Evolutionary conservation across 352 stramenopile genomes (phyloP).

Genomic region (Phytopythium kandeliae): DNA sequence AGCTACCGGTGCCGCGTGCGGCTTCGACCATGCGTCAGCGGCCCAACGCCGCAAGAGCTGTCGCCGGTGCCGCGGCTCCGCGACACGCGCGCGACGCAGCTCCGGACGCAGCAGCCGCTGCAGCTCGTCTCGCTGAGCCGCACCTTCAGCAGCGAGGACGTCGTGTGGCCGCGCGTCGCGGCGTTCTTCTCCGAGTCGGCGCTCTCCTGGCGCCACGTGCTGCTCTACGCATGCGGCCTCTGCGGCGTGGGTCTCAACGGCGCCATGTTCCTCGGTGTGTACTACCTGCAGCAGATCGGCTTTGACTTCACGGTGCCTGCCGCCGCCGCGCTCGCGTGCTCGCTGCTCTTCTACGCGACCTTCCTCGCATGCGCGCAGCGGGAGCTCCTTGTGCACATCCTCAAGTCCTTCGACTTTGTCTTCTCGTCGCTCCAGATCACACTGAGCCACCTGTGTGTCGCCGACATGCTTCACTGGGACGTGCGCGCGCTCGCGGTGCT

Average conservation of each 20-base stretch:
- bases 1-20: conserved; percentile 15
- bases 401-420: conserved; percentile 8
- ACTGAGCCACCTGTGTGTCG: conserved; percentile 6
- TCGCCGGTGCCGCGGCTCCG: conserved; percentile 1
- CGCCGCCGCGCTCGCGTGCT: background rate
- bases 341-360: background rate
- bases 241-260: conserved; percentile 1
- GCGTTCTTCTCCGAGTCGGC: background rate
- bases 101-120: conserved; percentile 2
- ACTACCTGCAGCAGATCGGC: background rate
- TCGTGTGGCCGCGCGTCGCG: conserved; percentile 3
- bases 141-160: conserved; percentile 1
- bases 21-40: background rate
- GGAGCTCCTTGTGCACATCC: conserved; percentile 3
- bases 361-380: conserved; percentile 9
- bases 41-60: background rate
- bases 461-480: conserved; percentile 8
- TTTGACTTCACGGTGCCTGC: conserved; percentile 5
- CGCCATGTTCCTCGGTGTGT: conserved; percentile 1
- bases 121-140: background rate
- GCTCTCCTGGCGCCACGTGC: background rate
- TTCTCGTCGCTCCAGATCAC: conserved; percentile 8
- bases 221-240: background rate
- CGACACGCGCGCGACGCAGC: background rate
- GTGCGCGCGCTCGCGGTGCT: background rate